These are phyloP conservation scores for Chaetomium tenue DNA, from an alignment of 495 filamentous ascomycete species.

Conservation along the genomic window DNA sequence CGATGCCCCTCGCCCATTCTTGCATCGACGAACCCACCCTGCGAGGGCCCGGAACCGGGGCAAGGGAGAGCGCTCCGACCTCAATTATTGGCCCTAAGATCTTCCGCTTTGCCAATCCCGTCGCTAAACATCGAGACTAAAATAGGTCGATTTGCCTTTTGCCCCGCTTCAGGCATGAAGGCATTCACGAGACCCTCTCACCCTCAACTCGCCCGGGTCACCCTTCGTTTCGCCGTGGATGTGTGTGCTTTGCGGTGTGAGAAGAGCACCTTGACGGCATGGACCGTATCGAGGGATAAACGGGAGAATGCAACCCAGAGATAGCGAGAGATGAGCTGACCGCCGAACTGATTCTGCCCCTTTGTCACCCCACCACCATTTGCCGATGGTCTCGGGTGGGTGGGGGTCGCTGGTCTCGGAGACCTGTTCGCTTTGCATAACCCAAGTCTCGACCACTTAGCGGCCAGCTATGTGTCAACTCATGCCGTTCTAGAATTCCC, in stretches of 20 bases:
- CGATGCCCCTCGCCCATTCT: background rate
- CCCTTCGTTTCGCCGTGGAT: background rate
- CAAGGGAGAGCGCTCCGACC: background rate
- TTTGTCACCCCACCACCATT: constrained; percentile 26
- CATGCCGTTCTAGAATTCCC: no score
- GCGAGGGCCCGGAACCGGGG: background rate
- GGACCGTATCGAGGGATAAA: constrained; percentile 10
- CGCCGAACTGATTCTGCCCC: constrained; percentile 16
- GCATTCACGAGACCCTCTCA: background rate
- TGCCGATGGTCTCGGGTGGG: constrained; percentile 10
- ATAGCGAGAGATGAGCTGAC: constrained; percentile 7
- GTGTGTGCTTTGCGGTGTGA: background rate
- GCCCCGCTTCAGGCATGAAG: constrained; percentile 28
- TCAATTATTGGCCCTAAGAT: constrained; percentile 4
- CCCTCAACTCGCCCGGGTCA: background rate
- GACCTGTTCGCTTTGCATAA: background rate
- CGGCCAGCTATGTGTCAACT: background rate
- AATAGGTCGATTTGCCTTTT: constrained; percentile 14
- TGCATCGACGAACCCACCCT: background rate
- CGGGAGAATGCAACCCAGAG: constrained; percentile 13
- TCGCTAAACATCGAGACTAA: constrained; percentile 8
- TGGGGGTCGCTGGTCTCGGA: constrained; percentile 13
- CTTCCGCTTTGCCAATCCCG: constrained; percentile 5
- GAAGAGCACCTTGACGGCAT: background rate
- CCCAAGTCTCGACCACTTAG: background rate